These are phyloP conservation scores for Pythium insidiosum DNA, from an alignment of 352 stramenopile genomes.

Conservation along the genomic window DNA sequence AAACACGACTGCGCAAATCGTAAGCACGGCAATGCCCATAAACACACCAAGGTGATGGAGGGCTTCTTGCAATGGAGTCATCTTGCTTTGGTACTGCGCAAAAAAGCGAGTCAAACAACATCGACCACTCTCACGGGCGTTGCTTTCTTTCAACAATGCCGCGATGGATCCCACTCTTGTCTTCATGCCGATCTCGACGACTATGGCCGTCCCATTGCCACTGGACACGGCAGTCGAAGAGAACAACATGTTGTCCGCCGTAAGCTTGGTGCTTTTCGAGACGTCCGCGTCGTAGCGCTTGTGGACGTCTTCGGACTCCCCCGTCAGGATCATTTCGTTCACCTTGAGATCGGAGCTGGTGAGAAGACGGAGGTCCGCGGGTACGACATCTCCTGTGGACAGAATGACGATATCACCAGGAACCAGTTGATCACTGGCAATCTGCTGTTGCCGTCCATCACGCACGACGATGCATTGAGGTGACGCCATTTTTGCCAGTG, in stretches of 20 bases:
- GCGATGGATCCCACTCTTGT: constrained; percentile 17
- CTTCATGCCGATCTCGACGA: constrained; percentile 13
- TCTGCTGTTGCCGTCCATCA: constrained; percentile 13
- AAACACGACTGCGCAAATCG: constrained; percentile 81
- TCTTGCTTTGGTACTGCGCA: constrained; percentile 23
- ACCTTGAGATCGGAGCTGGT: constrained; percentile 42
- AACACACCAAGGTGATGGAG: constrained; percentile 92
- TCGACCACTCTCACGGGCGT: constrained; percentile 31
- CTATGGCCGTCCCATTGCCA: constrained; percentile 12
- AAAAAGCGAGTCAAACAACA: constrained; percentile 10
- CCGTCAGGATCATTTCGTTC: constrained; percentile 83
- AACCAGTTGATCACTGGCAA: constrained; percentile 24
- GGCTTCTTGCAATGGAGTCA: constrained; percentile 82
- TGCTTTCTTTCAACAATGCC: constrained; percentile 19
- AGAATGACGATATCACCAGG: constrained; percentile 48
- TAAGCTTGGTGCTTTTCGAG: constrained; percentile 6
- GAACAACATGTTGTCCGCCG: constrained; percentile 73
- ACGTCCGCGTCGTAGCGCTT: constrained; percentile 15
- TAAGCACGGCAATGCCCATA: constrained; percentile 74
- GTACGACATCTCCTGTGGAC: constrained; percentile 64
- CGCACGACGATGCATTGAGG: constrained; percentile 27
- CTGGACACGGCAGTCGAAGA: constrained; percentile 48
- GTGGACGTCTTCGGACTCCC: constrained; percentile 45
- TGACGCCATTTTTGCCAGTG: constrained; percentile 24
- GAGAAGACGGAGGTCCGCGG: constrained; percentile 64